A percentile compares a stretch with the other conserved stretches of the same genome.
Evolutionary conservation across 768 basidiomycete species (phyloP).

Genomic region (Nidularia pulvinata): DNA sequence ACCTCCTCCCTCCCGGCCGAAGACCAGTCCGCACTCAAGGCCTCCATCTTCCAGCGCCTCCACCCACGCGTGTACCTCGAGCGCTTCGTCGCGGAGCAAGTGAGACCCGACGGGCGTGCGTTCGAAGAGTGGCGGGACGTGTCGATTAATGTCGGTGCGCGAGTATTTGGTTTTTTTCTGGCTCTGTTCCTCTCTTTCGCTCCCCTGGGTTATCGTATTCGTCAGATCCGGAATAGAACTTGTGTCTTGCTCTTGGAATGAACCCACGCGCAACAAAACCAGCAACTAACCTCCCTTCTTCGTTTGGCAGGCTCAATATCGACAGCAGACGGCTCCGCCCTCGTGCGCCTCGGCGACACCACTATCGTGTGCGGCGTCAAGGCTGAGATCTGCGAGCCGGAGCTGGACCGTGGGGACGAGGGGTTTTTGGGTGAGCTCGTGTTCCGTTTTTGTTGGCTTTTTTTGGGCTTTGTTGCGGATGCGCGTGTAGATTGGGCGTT

Average conservation of each 20-base stretch:
- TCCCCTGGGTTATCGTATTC: not conserved
- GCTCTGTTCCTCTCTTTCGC: no score
- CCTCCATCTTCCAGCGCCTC: slow-evolving; percentile 78
- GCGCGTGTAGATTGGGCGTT: no score
- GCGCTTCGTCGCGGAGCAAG: slow-evolving; percentile 75
- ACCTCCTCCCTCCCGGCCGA: slow-evolving; percentile 13
- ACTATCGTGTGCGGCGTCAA: slow-evolving; percentile 96
- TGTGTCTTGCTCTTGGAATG: no score
- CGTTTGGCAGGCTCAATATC: slow-evolving; percentile 92
- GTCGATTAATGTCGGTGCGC: slow-evolving; percentile 77
- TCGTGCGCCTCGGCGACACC: slow-evolving; percentile 91
- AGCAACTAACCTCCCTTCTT: not conserved
- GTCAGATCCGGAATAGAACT: no score
- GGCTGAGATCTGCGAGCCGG: slow-evolving; percentile 92
- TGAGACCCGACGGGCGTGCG: slow-evolving; percentile 85
- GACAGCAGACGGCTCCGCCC: slow-evolving; percentile 91
- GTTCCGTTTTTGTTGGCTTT: not conserved
- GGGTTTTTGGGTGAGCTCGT: slow-evolving; percentile 78
- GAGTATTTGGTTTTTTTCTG: not conserved
- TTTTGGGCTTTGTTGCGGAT: no score
- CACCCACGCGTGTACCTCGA: slow-evolving; percentile 90
- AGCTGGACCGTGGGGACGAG: slow-evolving; percentile 66
- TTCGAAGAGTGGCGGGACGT: slow-evolving; percentile 71
- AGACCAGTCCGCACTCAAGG: slow-evolving; percentile 37
- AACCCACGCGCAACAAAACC: no score